Conservation (phyloP, 257 asterid genomes). For the Ligustrum vulgare region DNA sequence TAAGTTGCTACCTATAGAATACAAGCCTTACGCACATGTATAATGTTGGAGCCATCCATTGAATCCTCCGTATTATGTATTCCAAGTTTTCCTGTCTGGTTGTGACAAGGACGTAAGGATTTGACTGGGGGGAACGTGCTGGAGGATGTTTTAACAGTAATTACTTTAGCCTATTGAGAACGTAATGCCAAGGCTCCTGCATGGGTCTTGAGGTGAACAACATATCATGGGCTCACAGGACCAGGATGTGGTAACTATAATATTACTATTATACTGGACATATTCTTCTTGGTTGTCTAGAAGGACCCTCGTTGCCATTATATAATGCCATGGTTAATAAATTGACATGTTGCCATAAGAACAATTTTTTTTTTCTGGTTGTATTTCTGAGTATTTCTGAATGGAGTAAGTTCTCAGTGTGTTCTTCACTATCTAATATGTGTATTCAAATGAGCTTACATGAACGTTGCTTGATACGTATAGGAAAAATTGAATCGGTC, state of each 20-base stretch:
- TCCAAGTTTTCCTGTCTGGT: neutral
- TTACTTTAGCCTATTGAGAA: neutral
- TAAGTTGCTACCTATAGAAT: neutral
- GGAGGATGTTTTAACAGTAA: neutral
- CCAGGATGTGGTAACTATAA: neutral
- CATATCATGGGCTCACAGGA: neutral
- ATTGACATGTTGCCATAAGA: neutral
- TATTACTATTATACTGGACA: neutral
- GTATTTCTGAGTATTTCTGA: neutral
- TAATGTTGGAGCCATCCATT: neutral
- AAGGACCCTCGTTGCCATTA: neutral
- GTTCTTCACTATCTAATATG: neutral
- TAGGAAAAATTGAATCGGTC: constrained; percentile 78
- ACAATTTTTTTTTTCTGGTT: neutral
- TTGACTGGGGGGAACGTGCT: neutral
- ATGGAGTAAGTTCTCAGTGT: neutral
- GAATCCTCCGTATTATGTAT: neutral
- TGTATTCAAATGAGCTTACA: neutral
- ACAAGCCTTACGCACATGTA: neutral
- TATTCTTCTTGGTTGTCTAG: neutral
- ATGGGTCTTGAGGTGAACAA: neutral
- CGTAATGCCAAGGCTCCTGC: neutral
- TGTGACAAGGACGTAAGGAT: neutral
- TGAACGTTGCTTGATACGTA: constrained; percentile 16
- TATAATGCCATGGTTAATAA: neutral